Conservation (phyloP, 2,329 filamentous ascomycete species). For the Parastagonospora nodorum region DNA sequence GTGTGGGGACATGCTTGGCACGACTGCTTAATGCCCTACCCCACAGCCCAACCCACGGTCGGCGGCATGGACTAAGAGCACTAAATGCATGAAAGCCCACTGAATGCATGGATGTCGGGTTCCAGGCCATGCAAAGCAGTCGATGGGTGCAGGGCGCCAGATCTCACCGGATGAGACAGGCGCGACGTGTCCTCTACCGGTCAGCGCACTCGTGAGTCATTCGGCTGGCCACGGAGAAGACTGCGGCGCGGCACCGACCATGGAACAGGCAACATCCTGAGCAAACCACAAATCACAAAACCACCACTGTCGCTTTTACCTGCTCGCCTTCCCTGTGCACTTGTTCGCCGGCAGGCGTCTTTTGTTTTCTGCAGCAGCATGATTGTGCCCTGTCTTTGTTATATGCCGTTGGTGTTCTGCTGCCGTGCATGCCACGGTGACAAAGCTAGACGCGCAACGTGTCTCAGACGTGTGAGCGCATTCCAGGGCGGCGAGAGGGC, state of each 20-base stretch:
- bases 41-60: not conserved
- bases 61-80: slow-evolving; percentile 1
- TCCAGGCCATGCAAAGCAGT: slow-evolving; percentile 1
- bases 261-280: slow-evolving; percentile 12
- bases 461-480: slow-evolving; percentile 24
- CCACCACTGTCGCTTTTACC: slow-evolving; percentile 4
- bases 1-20: no score
- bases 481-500: slow-evolving; percentile 22
- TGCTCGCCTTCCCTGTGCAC: not conserved
- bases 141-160: slow-evolving; percentile 5
- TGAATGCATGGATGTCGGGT: not conserved
- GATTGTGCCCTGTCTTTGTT: slow-evolving; percentile 5
- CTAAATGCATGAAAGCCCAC: slow-evolving; percentile 1
- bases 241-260: slow-evolving; percentile 14
- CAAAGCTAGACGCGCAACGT: slow-evolving; percentile 19
- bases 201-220: slow-evolving; percentile 30
- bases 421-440: slow-evolving; percentile 11
- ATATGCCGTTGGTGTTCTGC: slow-evolving; percentile 8
- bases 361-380: slow-evolving; percentile 1
- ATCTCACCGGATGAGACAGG: slow-evolving; percentile 15
- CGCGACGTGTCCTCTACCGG: slow-evolving; percentile 20
- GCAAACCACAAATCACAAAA: not conserved
- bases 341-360: not conserved
- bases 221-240: slow-evolving; percentile 17
- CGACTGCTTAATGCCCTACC: not conserved